Base-by-base conservation (phyloP, 2,329 filamentous ascomycete species). In the Colletotrichum caudatum region DNA sequence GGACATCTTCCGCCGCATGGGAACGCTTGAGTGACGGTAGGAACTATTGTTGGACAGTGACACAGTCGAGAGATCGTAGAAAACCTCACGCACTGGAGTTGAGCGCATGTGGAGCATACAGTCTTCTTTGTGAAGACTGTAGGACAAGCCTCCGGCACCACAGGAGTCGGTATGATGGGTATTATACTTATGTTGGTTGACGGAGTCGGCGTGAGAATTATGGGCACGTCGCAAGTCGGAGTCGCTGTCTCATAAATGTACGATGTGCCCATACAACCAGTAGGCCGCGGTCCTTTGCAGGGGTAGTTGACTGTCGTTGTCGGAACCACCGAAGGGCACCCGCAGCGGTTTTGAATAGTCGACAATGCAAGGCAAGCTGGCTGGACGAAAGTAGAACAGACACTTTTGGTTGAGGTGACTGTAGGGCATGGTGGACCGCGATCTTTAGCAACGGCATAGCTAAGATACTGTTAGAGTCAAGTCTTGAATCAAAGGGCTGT, bases 301-400 rank as follows among this genome's bases (percentile, higher is more conserved):
- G 77, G 69, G 5, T 72, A 76, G 37, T 71, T 75, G 4, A 66
- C 41, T 7, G 74, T 77, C 5, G 58, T 59, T 3, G 75, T 77
- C 20, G 77, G 66, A 9, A 77, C 64, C 2, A 46, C 48, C 3
- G 66, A 71, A 4, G 78, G 76, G 65, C 78, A 79, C 14, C 71
- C 74, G 61, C 77, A 78, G 3, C 75, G 74, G 14, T 74, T 64
- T 26, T 58, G 61, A 46, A 79, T 68, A 2, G 66, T 66, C 9
- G 62, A 63, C 16, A 75, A 54, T 35, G 61, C 39, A 35, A 77
- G 73, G 51, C 77, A 78, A 8, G 71, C 71, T n/a, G 58, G 41
- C 26, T 66, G 44, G 5, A 62, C 20, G 50, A 74, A 69, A 2
- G 70, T 69, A 14, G 66, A 33, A 48, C 61, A 74, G 26, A 69